phyloP scores from a whole-genome alignment of 306 rosid species.

The Ceratonia siliqua region DNA sequence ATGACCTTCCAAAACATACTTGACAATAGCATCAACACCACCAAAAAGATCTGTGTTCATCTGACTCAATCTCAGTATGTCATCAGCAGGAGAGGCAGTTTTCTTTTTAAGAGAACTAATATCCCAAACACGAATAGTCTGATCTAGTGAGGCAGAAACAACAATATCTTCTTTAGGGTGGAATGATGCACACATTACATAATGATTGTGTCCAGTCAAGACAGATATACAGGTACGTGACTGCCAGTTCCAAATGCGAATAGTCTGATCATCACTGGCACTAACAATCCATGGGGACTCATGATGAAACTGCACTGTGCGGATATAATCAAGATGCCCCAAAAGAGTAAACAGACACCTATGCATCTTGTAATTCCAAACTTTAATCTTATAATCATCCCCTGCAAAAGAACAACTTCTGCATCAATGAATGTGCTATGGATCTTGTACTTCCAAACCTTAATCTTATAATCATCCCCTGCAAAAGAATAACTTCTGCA shows the following conservation, averaged over 20 bases:
- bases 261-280: conserved; percentile 98
- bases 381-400: conserved; percentile 98
- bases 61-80: conserved; percentile 83
- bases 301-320: conserved; percentile 96
- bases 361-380: conserved; percentile 98
- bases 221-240: conserved; percentile 97
- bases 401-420: conserved; percentile 48
- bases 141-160: conserved; percentile 94
- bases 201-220: conserved; percentile 95
- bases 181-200: conserved; percentile 96
- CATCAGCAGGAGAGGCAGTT: conserved; percentile 91
- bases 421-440: conserved; percentile 30
- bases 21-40: conserved; percentile 91
- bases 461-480: conserved; percentile 99
- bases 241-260: conserved; percentile 99
- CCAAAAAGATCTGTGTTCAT: conserved; percentile 97
- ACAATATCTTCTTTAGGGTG: conserved; percentile 95
- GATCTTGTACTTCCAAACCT: conserved; percentile 98
- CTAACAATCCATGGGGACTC: conserved; percentile 96
- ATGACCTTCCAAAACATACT: conserved; percentile 98
- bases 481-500: not conserved
- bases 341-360: conserved; percentile 93
- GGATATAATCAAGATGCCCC: conserved; percentile 96
- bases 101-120: conserved; percentile 86
- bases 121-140: conserved; percentile 98